A percentile compares a stretch with the other conserved stretches of the same genome.
These are phyloP conservation scores for bread wheat (Triticum aestivum) DNA, from an alignment of 176 grass and related monocot genomes.

Conservation along the genomic window IWGSC_CS_RefSeq_v2.1 NC_057797.1:563113430-563113929, in stretches of 20 bases:
- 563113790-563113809: neutral
- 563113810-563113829: constrained; percentile 28
- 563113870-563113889: constrained; percentile 15
- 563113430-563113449: neutral
- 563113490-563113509: neutral
- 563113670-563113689: neutral
- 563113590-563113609: neutral
- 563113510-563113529: neutral
- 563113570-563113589: neutral
- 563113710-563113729: constrained; percentile 12
- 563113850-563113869: neutral
- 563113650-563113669: constrained; percentile 15
- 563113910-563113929: neutral
- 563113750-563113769: neutral
- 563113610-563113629: neutral
- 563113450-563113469: neutral
- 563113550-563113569: neutral
- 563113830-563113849: neutral
- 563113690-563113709: neutral
- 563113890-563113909: neutral
- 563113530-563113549: constrained; percentile 4
- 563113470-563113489: neutral
- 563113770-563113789: neutral
- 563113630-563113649: neutral
- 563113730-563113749: constrained; percentile 31